Evolutionary conservation across 257 asterid species (phyloP), one percentile per base, ranked within the genome.

Genomic region (Euphrasia confusa): DNA sequence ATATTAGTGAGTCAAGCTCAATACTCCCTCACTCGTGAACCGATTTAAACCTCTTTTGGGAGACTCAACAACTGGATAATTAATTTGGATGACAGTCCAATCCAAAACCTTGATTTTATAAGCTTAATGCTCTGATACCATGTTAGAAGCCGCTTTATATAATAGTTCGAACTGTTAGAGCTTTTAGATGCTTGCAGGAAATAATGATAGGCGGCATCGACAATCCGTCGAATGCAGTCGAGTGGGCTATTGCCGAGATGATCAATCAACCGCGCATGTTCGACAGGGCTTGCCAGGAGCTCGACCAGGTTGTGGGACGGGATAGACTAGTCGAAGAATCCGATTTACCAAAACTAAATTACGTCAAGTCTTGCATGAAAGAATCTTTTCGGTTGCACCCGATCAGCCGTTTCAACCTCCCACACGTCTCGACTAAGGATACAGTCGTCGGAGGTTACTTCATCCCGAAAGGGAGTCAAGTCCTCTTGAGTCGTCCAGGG

Each of bases 311-410:
- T 0, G 77, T 75, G 2, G 72, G 77, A 0, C 69, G 4, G 6
- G 47, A 52, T 11, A 60, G 71, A 48, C 15, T 73, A 3, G 81
- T 79, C 10, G 40, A 75, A 44, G 84, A 73, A 72, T 70, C 73
- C 1, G 81, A 79, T 26, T 6, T 79, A 11, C 27, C 81, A 2
- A 28, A 50, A 24, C 65, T 75, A 7, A 75, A 75, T 32, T 78
- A 65, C 15, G 3, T 75, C 0, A 78, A 69, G 9, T 69, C 80
- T 10, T 74, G 78, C 39, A 35, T 53, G 3, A 75, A 55, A 48
- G 83, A 79, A 54, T 64, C 75, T 0, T 67, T 72, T 1, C 58
- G 83, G 12, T 44, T 78, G 15, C 78, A 78, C 10, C 80, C 80
- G 0, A 0, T 75, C 0, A 27, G 65, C 0, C 65, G 75, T 0